phyloP scores from a whole-genome alignment of 306 rosid genomes.

The Vicia sativa region DNA sequence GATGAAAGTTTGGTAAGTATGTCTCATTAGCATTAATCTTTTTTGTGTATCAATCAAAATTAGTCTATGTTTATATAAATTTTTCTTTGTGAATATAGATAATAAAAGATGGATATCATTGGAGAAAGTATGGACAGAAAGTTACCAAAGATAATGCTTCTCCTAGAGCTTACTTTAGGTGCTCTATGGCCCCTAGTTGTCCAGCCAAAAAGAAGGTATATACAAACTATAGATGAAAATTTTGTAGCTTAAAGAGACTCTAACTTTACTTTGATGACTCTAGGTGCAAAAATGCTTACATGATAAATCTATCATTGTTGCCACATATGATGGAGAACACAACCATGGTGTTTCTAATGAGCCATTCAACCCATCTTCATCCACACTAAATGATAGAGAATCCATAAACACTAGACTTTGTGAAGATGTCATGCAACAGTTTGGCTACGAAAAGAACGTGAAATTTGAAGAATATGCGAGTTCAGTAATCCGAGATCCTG shows the following conservation, averaged over 20 bases:
- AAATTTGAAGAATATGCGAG: constrained; percentile 54
- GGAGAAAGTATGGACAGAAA: constrained; percentile 90
- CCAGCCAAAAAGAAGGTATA: constrained; percentile 78
- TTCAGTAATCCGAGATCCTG: constrained; percentile 54
- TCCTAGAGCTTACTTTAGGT: constrained; percentile 83
- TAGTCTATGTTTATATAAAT: not conserved
- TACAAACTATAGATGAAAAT: no score
- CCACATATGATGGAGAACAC: constrained; percentile 78
- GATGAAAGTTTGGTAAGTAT: constrained; percentile 51
- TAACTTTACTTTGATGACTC: constrained; percentile 8
- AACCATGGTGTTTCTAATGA: constrained; percentile 49
- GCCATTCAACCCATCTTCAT: constrained; percentile 36
- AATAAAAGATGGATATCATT: constrained; percentile 66
- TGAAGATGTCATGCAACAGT: constrained; percentile 35
- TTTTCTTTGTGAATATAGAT: constrained; percentile 33
- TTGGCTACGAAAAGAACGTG: constrained; percentile 7
- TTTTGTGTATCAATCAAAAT: not conserved
- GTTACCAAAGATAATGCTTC: constrained; percentile 75
- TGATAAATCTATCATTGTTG: constrained; percentile 60
- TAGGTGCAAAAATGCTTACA: constrained; percentile 71
- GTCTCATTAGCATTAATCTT: constrained; percentile 6
- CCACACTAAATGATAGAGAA: constrained; percentile 33
- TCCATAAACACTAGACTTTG: constrained; percentile 25
- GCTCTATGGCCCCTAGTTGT: constrained; percentile 72
- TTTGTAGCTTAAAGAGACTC: not conserved